phyloP scores from a whole-genome alignment of 2,329 filamentous ascomycete genomes.

The Venturia asperata region DNA sequence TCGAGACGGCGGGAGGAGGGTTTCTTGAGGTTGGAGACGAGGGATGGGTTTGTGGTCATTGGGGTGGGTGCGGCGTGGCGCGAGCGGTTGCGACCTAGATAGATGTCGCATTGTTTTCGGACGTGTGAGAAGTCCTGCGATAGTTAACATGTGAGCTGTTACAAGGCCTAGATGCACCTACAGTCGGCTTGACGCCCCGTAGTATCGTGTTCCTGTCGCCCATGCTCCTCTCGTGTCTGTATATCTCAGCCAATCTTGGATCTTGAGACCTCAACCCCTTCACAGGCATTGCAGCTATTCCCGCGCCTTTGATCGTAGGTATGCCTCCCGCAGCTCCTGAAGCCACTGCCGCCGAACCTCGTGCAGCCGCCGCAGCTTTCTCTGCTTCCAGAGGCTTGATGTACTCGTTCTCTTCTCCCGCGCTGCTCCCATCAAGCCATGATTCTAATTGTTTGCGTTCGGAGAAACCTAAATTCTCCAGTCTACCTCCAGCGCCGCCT shows the following conservation, averaged over 20 bases:
- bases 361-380: constrained; percentile 34
- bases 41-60: constrained; percentile 26
- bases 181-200: constrained; percentile 79
- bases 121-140: constrained; percentile 60
- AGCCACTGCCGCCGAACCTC: constrained; percentile 47
- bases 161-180: constrained; percentile 40
- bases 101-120: constrained; percentile 52
- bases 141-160: neutral
- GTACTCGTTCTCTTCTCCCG: constrained; percentile 76
- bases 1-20: constrained; percentile 49
- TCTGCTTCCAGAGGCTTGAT: constrained; percentile 76
- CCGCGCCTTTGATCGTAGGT: constrained; percentile 32
- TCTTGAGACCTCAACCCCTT: constrained; percentile 43
- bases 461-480: constrained; percentile 85
- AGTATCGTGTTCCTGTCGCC: constrained; percentile 86
- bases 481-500: constrained; percentile 54
- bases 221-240: constrained; percentile 83
- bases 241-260: constrained; percentile 77
- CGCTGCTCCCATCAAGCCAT: constrained; percentile 83
- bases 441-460: constrained; percentile 87
- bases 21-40: constrained; percentile 38
- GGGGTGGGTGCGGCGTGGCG: constrained; percentile 39
- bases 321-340: constrained; percentile 41
- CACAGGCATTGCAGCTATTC: constrained; percentile 32
- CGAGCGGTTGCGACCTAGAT: constrained; percentile 22